A percentile compares a stretch with the other conserved stretches of the same genome.
phyloP scores from a whole-genome alignment of 495 filamentous ascomycete genomes.

The Recurvomyces mirabilis region DNA sequence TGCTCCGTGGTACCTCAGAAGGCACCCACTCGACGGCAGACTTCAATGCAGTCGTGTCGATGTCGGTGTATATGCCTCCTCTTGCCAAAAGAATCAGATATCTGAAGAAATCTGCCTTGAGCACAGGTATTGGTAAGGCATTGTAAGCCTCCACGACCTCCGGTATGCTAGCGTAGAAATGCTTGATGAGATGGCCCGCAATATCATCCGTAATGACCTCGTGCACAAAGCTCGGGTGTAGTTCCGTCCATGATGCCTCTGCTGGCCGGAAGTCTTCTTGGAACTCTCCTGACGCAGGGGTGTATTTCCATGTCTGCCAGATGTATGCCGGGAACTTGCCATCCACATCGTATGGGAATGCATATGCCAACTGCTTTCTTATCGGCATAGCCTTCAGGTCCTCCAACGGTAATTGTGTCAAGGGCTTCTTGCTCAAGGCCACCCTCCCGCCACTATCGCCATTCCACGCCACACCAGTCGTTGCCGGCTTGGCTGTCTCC shows the following conservation, averaged over 20 bases:
- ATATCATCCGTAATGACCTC: conserved; percentile 91
- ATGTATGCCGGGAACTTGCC: conserved; percentile 91
- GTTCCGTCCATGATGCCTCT: conserved; percentile 84
- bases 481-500: conserved; percentile 3
- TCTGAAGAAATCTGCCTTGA: conserved; percentile 97
- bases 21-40: conserved; percentile 84
- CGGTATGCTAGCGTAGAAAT: conserved; percentile 79
- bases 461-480: conserved; percentile 14
- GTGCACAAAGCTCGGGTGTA: conserved; percentile 86
- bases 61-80: conserved; percentile 93
- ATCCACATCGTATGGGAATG: conserved; percentile 84
- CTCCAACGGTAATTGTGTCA: conserved; percentile 28
- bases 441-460: conserved; percentile 23
- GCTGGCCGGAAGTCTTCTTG: conserved; percentile 57
- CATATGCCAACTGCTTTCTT: conserved; percentile 75
- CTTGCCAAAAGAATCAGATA: conserved; percentile 89
- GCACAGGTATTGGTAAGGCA: conserved; percentile 69
- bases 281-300: conserved; percentile 71
- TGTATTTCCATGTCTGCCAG: conserved; percentile 98
- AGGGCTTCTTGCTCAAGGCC: conserved; percentile 40
- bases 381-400: conserved; percentile 41
- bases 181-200: conserved; percentile 64
- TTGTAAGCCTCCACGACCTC: conserved; percentile 90
- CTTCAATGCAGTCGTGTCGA: conserved; percentile 78
- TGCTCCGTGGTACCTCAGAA: conserved; percentile 56